Percentiles rank a stretch among this genome's conserved stretches.
phyloP scores from a whole-genome alignment of 371 early-diverging fungal genomes.

The Mortierella sp. region DNA sequence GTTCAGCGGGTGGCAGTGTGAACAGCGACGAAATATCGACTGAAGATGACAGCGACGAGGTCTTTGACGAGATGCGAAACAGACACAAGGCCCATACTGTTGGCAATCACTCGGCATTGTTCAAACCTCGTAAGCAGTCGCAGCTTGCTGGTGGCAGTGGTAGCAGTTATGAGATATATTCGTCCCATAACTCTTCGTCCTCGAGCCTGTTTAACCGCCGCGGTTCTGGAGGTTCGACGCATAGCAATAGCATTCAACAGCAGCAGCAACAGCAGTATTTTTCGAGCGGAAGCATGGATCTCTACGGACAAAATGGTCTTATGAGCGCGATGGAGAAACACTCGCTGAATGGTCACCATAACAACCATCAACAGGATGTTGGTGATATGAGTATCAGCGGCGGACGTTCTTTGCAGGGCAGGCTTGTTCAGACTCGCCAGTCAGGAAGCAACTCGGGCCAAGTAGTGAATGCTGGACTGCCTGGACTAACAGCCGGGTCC shows the following conservation, averaged over 20 bases:
- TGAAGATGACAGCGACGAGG: conserved; percentile 52
- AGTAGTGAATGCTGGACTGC: conserved; percentile 4
- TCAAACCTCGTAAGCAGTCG: conserved; percentile 26
- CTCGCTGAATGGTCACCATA: conserved; percentile 1
- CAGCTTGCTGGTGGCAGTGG: conserved; percentile 12
- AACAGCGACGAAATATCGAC: conserved; percentile 50
- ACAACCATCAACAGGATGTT: conserved; percentile 5
- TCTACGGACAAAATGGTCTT: conserved; percentile 15
- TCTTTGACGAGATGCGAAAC: conserved; percentile 48
- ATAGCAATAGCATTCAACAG: conserved; percentile 22
- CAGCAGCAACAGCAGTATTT: conserved; percentile 13
- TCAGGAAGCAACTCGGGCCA: conserved; percentile 4
- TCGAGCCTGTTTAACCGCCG: conserved; percentile 38
- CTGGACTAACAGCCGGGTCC: conserved; percentile 11
- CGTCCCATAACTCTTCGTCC: conserved; percentile 35
- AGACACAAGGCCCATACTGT: conserved; percentile 31
- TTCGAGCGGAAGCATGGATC: conserved; percentile 11
- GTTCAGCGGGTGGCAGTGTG: conserved; percentile 51
- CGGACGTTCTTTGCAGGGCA: conserved; percentile 18
- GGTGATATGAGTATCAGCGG: conserved; percentile 18
- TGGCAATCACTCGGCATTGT: conserved; percentile 8
- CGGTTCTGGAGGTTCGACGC: conserved; percentile 42
- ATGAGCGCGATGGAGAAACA: conserved; percentile 30
- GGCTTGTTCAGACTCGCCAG: conserved; percentile 17
- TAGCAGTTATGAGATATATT: conserved; percentile 23